A percentile compares a stretch with the other conserved stretches of the same genome.
These are phyloP conservation scores for Penicillium concentricum DNA, from an alignment of 2,329 filamentous ascomycete genomes.

Conservation along the genomic window DNA sequence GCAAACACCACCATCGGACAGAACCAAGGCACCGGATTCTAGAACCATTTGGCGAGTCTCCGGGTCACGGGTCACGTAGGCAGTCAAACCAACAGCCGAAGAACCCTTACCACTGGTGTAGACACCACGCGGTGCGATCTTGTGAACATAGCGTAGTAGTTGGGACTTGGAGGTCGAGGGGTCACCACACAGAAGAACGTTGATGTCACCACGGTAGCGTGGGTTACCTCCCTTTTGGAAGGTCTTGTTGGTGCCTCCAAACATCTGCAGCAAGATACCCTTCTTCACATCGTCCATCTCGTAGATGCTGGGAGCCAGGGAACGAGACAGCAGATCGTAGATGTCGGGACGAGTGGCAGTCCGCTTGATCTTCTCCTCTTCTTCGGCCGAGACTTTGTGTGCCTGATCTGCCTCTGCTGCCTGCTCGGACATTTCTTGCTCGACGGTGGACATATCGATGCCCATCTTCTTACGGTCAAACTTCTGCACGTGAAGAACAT, in stretches of 20 bases:
- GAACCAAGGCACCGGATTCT: conserved; percentile 70
- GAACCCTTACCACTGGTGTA: conserved; percentile 76
- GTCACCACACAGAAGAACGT: conserved; percentile 93
- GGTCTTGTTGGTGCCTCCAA: conserved; percentile 96
- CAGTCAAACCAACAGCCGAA: conserved; percentile 72
- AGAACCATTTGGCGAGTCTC: conserved; percentile 72
- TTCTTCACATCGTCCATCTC: conserved; percentile 99
- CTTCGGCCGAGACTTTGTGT: conserved; percentile 78
- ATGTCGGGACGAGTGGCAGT: conserved; percentile 80
- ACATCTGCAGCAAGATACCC: conserved; percentile 92
- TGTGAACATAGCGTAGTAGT: conserved; percentile 89
- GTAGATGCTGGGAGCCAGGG: conserved; percentile 90
- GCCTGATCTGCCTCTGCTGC: conserved; percentile 73
- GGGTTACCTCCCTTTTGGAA: conserved; percentile 96
- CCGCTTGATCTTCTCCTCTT: conserved; percentile 82
- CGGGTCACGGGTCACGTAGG: conserved; percentile 73
- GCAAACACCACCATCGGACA: conserved; percentile 73
- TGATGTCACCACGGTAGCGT: conserved; percentile 95
- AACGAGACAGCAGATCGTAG: conserved; percentile 87
- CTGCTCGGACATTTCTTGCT: conserved; percentile 74
- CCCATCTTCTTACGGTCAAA: conserved; percentile 94
- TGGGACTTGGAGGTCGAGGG: conserved; percentile 97
- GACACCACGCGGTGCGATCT: conserved; percentile 86
- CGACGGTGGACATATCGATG: conserved; percentile 83
- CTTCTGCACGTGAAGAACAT: conserved; percentile 93